Conservation (phyloP, 257 asterid species). For the Penstemon barbatus region DNA sequence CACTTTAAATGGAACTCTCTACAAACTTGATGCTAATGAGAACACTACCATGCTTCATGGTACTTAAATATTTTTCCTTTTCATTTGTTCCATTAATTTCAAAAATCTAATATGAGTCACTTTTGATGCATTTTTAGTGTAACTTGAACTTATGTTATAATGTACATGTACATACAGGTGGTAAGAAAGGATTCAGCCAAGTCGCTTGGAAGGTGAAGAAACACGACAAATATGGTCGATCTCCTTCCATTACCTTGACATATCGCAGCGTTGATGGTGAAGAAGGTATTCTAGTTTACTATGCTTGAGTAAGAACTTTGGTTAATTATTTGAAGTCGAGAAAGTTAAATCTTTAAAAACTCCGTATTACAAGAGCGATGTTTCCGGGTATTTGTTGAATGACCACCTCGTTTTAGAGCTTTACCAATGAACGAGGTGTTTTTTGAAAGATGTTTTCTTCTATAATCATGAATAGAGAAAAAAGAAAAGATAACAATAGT, state of each 20-base stretch:
- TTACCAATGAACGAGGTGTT: too few relatives aligned
- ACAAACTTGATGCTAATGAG: conserved; percentile 69
- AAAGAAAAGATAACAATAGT: too few relatives aligned
- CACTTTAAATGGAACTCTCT: conserved; percentile 58
- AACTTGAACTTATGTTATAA: not conserved
- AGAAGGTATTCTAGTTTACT: conserved; percentile 43
- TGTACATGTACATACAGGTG: conserved; percentile 47
- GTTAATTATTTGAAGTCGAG: too few relatives aligned
- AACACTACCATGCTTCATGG: conserved; percentile 74
- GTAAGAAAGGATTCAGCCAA: conserved; percentile 67
- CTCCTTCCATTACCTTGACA: conserved; percentile 55
- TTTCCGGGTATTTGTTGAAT: too few relatives aligned
- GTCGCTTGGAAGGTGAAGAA: conserved; percentile 65
- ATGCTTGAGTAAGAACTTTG: not conserved
- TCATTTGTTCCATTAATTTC: not conserved
- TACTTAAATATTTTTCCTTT: conserved; percentile 20
- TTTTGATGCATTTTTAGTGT: not conserved
- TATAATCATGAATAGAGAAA: too few relatives aligned
- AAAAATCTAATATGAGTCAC: not conserved
- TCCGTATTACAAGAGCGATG: too few relatives aligned
- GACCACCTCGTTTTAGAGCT: too few relatives aligned
- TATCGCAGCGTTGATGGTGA: conserved; percentile 77
- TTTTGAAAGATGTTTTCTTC: too few relatives aligned
- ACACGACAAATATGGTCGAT: conserved; percentile 35
- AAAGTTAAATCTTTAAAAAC: too few relatives aligned